Conservation (phyloP, 73 alveolate species). For the Paraurostyla sp. region DNA sequence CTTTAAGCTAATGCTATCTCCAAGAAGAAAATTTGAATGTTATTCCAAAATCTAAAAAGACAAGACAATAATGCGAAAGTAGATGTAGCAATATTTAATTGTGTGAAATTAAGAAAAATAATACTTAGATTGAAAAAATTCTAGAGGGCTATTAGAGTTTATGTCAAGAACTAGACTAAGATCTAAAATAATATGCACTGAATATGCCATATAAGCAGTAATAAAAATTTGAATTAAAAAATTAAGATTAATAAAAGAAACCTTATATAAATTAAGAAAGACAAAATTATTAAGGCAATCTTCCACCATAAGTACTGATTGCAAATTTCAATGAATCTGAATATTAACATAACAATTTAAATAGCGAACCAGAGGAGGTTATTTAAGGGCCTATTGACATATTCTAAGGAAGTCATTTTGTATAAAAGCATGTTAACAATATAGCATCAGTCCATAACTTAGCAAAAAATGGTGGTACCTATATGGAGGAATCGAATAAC, state of each 20-base stretch:
- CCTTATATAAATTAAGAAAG: not conserved
- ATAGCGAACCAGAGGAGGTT: not conserved
- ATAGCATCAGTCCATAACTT: constrained; percentile 24
- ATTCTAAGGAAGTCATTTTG: constrained; percentile 1
- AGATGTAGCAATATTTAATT: constrained; percentile 23
- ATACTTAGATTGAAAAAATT: constrained; percentile 10
- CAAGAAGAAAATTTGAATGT: too few species aligned
- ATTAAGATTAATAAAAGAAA: not conserved
- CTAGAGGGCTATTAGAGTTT: constrained; percentile 22
- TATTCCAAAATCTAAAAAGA: too few species aligned
- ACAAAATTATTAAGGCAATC: not conserved
- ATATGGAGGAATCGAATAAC: constrained; percentile 3
- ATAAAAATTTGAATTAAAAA: not conserved
- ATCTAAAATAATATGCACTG: not conserved
- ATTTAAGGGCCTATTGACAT: not conserved
- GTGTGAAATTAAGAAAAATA: constrained; percentile 29
- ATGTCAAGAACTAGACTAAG: constrained; percentile 35
- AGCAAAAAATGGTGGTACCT: constrained; percentile 10
- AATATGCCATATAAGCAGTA: not conserved
- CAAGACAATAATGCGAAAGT: constrained; percentile 21
- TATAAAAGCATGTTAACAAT: constrained; percentile 8
- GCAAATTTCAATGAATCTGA: constrained; percentile 20
- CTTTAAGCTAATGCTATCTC: too few species aligned
- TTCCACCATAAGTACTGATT: not conserved
- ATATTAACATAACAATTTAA: not conserved